These are phyloP conservation scores for Dictyostelium intermedium DNA, from an alignment of 78 protist genomes.

Conservation along the genomic window DNA sequence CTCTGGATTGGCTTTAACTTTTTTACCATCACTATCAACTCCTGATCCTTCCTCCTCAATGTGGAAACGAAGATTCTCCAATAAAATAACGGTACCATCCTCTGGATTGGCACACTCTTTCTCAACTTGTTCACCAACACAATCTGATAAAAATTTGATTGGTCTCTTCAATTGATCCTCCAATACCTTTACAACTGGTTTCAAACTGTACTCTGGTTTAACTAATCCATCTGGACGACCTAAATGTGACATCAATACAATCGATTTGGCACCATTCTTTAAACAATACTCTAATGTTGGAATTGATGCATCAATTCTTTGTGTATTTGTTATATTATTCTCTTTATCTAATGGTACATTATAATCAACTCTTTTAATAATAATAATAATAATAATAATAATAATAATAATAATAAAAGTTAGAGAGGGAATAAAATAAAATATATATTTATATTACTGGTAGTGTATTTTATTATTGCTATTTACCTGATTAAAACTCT, in stretches of 20 bases:
- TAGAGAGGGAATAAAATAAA: not conserved
- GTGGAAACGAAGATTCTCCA: slow-evolving; percentile 99
- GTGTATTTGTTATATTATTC: slow-evolving; percentile 84
- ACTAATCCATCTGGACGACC: slow-evolving; percentile 99
- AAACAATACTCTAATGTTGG: slow-evolving; percentile 96
- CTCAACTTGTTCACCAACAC: slow-evolving; percentile 91
- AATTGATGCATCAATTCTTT: slow-evolving; percentile 95
- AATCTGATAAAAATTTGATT: slow-evolving; percentile 93
- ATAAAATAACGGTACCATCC: slow-evolving; percentile 88
- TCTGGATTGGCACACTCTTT: slow-evolving; percentile 85
- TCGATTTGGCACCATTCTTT: slow-evolving; percentile 89
- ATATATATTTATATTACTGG: not conserved
- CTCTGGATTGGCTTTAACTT: slow-evolving; percentile 90
- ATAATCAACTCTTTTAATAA: slow-evolving; percentile 89
- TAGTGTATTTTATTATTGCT: no score
- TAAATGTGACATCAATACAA: slow-evolving; percentile 97
- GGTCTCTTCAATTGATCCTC: slow-evolving; percentile 68
- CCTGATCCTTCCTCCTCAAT: slow-evolving; percentile 96
- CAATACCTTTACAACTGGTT: slow-evolving; percentile 90
- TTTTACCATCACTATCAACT: slow-evolving; percentile 63
- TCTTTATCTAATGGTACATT: slow-evolving; percentile 92
- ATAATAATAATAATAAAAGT: not conserved
- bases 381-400: not conserved
- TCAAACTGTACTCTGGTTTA: slow-evolving; percentile 87
- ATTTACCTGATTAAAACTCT: slow-evolving; percentile 92